Conservation (phyloP, 148 eudicot genomes). For the Silene latifolia region DNA sequence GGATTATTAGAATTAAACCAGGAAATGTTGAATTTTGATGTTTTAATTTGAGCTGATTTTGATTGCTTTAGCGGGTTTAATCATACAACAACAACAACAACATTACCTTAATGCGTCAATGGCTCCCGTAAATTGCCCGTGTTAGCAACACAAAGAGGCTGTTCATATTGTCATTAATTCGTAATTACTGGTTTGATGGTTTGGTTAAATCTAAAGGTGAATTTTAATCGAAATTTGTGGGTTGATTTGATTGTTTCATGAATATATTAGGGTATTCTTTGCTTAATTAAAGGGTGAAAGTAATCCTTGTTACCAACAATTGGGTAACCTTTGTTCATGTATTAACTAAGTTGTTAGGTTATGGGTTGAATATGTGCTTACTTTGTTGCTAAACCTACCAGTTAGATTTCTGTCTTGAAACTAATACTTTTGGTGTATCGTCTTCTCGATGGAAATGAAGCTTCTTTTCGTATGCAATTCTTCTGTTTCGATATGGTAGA, state of each 20-base stretch:
- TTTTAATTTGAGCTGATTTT: too few relatives aligned
- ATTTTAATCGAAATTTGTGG: background rate
- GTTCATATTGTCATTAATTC: background rate
- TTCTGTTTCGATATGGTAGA: background rate
- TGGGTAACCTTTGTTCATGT: conserved; percentile 11
- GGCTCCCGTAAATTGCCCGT: too few relatives aligned
- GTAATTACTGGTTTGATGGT: background rate
- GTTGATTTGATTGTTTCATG: background rate
- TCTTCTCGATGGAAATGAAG: background rate
- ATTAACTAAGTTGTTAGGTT: background rate
- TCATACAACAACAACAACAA: too few relatives aligned
- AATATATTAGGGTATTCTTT: conserved; percentile 22
- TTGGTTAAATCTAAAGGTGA: background rate
- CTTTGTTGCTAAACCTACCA: background rate
- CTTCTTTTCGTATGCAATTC: background rate
- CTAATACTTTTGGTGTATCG: too few relatives aligned
- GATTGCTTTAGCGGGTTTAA: too few relatives aligned
- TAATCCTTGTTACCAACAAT: background rate
- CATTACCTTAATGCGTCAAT: too few relatives aligned
- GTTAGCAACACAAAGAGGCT: too few relatives aligned
- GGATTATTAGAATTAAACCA: background rate
- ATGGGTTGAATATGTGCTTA: conserved; percentile 15
- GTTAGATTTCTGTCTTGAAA: background rate
- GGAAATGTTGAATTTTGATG: background rate
- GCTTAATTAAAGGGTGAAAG: conserved; percentile 23